Evolutionary conservation across 116 monocot species (phyloP).

Genomic region (Papilionanthe hybrid): DNA sequence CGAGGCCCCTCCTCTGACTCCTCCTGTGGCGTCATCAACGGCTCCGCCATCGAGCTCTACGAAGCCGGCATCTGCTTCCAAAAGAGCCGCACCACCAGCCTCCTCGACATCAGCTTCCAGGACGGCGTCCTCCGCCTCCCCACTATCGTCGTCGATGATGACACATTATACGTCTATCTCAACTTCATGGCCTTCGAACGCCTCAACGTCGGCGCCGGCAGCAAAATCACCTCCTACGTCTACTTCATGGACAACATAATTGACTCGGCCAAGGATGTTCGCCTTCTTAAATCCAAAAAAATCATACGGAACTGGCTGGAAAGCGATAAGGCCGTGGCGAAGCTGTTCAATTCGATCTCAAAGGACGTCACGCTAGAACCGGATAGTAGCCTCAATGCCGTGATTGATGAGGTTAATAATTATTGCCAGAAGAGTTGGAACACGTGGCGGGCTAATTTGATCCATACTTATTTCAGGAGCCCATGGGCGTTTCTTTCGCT

Average conservation of each 20-base stretch:
- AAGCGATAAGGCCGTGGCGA: conserved; percentile 78
- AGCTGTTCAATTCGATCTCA: conserved; percentile 63
- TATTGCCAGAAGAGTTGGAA: conserved; percentile 57
- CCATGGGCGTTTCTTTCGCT: conserved; percentile 71
- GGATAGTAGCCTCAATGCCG: conserved; percentile 33
- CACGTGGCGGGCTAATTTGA: conserved; percentile 67
- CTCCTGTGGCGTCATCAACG: conserved; percentile 18
- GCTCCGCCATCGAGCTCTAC: conserved; percentile 53
- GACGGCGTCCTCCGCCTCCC: conserved; percentile 63
- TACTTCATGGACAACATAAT: conserved; percentile 89
- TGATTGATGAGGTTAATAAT: conserved; percentile 39
- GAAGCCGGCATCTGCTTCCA: conserved; percentile 63
- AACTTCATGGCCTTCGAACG: conserved; percentile 88
- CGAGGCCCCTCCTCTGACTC: background rate
- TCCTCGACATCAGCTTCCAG: conserved; percentile 52
- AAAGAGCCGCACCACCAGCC: conserved; percentile 39
- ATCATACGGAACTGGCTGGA: conserved; percentile 70
- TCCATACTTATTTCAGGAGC: conserved; percentile 69
- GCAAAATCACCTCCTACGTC: conserved; percentile 68
- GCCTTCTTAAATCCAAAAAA: conserved; percentile 37
- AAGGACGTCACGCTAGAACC: conserved; percentile 60
- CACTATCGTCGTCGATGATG: conserved; percentile 48
- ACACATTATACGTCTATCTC: conserved; percentile 48
- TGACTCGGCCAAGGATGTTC: conserved; percentile 69
- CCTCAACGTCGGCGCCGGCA: conserved; percentile 57